Evolutionary conservation across 2,329 filamentous ascomycete genomes (phyloP), one percentile per base, ranked within the genome.

Genomic region (Pseudocercospora macadamiae): DNA sequence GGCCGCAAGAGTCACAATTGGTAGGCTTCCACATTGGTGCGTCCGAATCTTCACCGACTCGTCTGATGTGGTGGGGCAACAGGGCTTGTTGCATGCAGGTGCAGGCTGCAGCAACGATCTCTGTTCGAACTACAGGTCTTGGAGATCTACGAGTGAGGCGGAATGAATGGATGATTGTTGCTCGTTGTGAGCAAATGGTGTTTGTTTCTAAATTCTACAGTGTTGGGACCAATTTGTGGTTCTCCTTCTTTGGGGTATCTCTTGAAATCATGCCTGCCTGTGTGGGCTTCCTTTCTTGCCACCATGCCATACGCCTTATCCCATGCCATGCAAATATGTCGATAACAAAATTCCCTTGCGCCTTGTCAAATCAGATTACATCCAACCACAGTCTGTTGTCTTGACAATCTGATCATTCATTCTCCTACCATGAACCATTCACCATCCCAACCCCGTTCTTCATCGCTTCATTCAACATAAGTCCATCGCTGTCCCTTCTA

Each of bases 31-130:
- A n/a, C n/a, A n/a, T n/a, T n/a, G n/a, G n/a, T n/a, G n/a, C n/a
- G n/a, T n/a, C 37, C 37, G 37, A 42, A 42, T 42, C 37, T 42
- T 2, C 37, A 42, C 37, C 37, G 45, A 49, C 28, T 49, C 28
- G 45, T 28, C n/a, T 30, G 18, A 5, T 19, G 9, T 12, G 23
- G 37, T 42, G 37, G 37, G 37, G 37, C 37, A 19, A n/a, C n/a
- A n/a, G n/a, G n/a, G n/a, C n/a, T n/a, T n/a, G n/a, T n/a, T n/a
- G n/a, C n/a, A n/a, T n/a, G n/a, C n/a, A 37, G n/a, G 16, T 42
- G 37, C 37, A 42, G 37, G 37, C 37, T 39, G 36, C 36, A 39
- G 36, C 21, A 19, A 39, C 18, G 36, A 39, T 39, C 36, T 42
- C n/a, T n/a, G n/a, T n/a, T n/a, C n/a, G 18, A 42, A 42, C 37